A percentile compares a stretch with the other conserved stretches of the same genome.
Evolutionary conservation across 768 basidiomycete species (phyloP).

Genomic region (Hydnomerulius pinastri): DNA sequence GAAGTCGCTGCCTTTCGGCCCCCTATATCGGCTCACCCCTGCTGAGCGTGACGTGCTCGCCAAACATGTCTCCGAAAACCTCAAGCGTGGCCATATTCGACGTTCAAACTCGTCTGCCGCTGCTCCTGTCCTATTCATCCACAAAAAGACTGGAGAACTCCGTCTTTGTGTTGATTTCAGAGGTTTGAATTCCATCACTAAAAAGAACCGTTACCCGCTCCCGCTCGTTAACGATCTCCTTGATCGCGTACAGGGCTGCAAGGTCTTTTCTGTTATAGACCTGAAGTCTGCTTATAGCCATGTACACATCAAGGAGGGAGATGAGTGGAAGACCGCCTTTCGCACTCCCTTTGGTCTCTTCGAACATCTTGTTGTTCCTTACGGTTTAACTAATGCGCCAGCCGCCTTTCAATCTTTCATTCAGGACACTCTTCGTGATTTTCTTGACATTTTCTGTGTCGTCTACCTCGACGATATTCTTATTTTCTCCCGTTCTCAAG

Average conservation of each 20-base stretch:
- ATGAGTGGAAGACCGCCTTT: constrained; percentile 49
- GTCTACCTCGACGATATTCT: constrained; percentile 49
- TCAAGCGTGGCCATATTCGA: constrained; percentile 16
- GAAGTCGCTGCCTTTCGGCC: constrained; percentile 25
- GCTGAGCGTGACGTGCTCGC: constrained; percentile 34
- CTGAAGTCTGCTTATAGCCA: constrained; percentile 40
- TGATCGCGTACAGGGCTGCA: constrained; percentile 27
- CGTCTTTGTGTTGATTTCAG: constrained; percentile 35
- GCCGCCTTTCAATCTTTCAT: constrained; percentile 46
- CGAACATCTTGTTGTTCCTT: constrained; percentile 41
- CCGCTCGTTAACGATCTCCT: constrained; percentile 35
- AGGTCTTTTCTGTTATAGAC: constrained; percentile 36
- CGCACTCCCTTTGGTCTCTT: constrained; percentile 37
- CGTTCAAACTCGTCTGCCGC: constrained; percentile 32
- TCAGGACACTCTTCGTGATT: constrained; percentile 39
- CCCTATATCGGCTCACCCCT: constrained; percentile 36
- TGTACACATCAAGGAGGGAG: constrained; percentile 38
- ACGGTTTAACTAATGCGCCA: constrained; percentile 41
- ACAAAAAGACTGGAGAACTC: constrained; percentile 30
- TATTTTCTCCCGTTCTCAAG: constrained; percentile 37
- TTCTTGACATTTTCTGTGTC: constrained; percentile 39
- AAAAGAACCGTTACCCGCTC: constrained; percentile 36
- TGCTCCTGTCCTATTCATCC: constrained; percentile 36
- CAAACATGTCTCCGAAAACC: constrained; percentile 38
- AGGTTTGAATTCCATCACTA: constrained; percentile 36